Evolutionary conservation across 2,329 filamentous ascomycete genomes (phyloP), one percentile per base, ranked within the genome.

Genomic region (Aureobasidium uvarum): DNA sequence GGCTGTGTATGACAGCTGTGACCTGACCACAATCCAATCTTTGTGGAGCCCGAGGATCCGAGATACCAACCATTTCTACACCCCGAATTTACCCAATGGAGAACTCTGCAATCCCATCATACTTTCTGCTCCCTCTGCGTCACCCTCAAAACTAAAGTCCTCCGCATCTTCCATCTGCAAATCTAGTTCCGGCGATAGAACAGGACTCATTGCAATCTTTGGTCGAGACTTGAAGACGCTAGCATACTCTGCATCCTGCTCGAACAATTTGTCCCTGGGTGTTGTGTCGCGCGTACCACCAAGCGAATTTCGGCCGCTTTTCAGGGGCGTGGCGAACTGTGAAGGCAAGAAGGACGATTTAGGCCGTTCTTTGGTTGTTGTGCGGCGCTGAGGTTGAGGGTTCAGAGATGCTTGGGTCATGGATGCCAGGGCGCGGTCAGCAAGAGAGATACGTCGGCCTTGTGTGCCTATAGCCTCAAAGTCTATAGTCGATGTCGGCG

Each of bases 201-300:
- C 65, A 38, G 92, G 92, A 74, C 92, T 96, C 13, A 85, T 85
- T 69, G 88, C 88, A 69, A 97, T 86, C 75, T 87, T 89, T 0
- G 93, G 93, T 69, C 93, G 79, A 68, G 90, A 93, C 77, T 88
- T 91, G 75, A 97, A 97, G 1, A 96, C 88, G 31, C 88, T 89
- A 66, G 90, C 89, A 75, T 92, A 90, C 67, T 96, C 91, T 4
- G 84, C 81, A 69, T 91, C 87, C 64, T 88, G 83, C 18, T 83
- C 83, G 33, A 96, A 87, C 46, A 96, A 77, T 68, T 88, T 84
- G 72, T 94, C 89, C 0, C 84, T 81, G 10, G 90, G 82, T 1
- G 86, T 81, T 4, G 80, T 77, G 25, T 66, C 59, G 52, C 23
- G 74, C 7, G 60, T 60, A 36, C 38, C 58, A 1, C 23, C 23